Base-by-base conservation (phyloP, 2,329 filamentous ascomycete genomes). In the Aspergillus sergii region DNA sequence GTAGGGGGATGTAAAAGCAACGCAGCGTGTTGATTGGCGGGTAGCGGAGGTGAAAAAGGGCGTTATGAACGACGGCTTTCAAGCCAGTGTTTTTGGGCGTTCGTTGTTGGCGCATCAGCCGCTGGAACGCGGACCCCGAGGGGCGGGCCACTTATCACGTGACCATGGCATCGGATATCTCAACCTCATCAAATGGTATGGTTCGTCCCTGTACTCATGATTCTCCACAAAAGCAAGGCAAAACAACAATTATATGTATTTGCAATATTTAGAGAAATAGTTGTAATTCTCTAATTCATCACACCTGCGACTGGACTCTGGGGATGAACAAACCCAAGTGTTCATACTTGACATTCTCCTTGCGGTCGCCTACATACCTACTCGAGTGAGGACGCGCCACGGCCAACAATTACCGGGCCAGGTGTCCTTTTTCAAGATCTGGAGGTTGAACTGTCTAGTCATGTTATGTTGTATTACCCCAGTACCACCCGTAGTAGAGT, bases 51-150 rank as follows among this genome's bases (percentile, higher is more conserved):
- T 64, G 57, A 72, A 77, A 79, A 76, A 70, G 72, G 66, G 66
- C 57, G 75, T 78, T 79, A 77, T 76, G 76, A 78, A 75, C 69
- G 73, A 71, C 73, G 67, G 74, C 71, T 78, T 79, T 79, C 67
- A 66, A 74, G 74, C 61, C 62, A 59, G 64, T 70, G 66, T 71
- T 75, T 73, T 67, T 53, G 59, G 57, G 53, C 32, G 46, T 50
- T 53, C 60, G 57, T 58, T 34, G 34, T 60, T 55, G 51, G 51
- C n/a, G 51, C 51, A 54, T 59, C 53, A 41, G 55, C 59, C 45
- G 66, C 54, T 51, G 55, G 34, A 23, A 26, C 26, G 56, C 41
- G 26, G 16, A 11, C 32, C 39, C 60, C 26, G 32, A 21, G 43
- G 32, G 55, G 32, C 58, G 46, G 41, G 61, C 30, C 12, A 2